A percentile compares a stretch with the other conserved stretches of the same genome.
Evolutionary conservation across 768 basidiomycete species (phyloP).

Genomic region (Hysterangium stoloniferum): DNA sequence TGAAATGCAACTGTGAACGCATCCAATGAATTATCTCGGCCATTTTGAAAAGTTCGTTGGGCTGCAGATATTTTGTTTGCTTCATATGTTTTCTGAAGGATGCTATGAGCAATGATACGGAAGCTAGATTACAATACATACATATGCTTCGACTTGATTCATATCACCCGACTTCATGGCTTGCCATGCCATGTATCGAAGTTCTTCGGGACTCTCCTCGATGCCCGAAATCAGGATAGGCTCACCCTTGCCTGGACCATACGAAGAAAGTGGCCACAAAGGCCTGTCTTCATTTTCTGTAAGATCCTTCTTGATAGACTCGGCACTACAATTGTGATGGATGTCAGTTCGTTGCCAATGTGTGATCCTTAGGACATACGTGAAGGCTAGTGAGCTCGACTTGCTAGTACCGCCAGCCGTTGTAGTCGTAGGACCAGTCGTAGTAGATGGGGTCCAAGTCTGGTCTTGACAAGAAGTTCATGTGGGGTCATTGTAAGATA

Average conservation of each 20-base stretch:
- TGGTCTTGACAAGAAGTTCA: slow-evolving; percentile 24
- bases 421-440: slow-evolving; percentile 13
- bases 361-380: slow-evolving; percentile 24
- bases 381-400: slow-evolving; percentile 27
- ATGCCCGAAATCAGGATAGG: slow-evolving; percentile 53
- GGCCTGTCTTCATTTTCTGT: slow-evolving; percentile 58
- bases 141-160: slow-evolving; percentile 52
- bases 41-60: neutral
- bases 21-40: neutral
- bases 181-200: slow-evolving; percentile 54
- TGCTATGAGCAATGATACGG: neutral
- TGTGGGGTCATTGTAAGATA: neutral
- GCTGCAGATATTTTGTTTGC: slow-evolving; percentile 40
- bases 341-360: neutral
- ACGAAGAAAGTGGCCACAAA: slow-evolving; percentile 70
- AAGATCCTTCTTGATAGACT: slow-evolving; percentile 59
- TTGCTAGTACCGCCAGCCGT: slow-evolving; percentile 17
- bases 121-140: slow-evolving; percentile 29
- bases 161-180: slow-evolving; percentile 49
- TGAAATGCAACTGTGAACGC: slow-evolving; percentile 20
- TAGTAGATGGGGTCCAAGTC: slow-evolving; percentile 29
- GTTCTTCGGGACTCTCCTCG: slow-evolving; percentile 74
- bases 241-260: slow-evolving; percentile 70
- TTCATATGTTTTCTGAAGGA: slow-evolving; percentile 49
- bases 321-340: slow-evolving; percentile 36